phyloP scores from a whole-genome alignment of 148 eudicot species.

The Hydrangea macrophylla region DNA sequence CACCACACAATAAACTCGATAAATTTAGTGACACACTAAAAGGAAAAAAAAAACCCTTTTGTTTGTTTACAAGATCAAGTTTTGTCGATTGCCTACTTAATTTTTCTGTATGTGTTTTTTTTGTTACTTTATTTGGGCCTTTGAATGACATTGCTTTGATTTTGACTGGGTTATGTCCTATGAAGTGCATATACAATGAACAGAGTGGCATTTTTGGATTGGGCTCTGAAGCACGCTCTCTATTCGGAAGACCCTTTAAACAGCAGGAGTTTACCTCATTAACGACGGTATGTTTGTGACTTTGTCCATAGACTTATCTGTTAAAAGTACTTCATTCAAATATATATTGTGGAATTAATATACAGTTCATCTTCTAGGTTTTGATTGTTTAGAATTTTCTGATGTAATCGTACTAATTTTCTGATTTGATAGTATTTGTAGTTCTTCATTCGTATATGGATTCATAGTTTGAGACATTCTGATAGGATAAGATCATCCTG shows the following conservation, averaged over 20 bases:
- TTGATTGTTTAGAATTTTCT: neutral
- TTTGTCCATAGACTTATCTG: neutral
- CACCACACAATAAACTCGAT: neutral
- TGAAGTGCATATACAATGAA: constrained; percentile 79
- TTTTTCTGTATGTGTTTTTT: neutral
- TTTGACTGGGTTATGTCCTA: constrained; percentile 12
- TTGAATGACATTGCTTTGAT: neutral
- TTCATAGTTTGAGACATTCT: no score
- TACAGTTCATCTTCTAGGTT: neutral
- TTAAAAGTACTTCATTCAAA: neutral
- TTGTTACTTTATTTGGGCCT: neutral
- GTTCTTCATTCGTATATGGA: no score
- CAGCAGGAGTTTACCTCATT: constrained; percentile 46
- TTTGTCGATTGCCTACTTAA: neutral
- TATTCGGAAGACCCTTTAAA: constrained; percentile 58
- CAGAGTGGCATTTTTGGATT: constrained; percentile 69
- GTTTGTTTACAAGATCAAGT: neutral
- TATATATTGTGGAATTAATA: neutral
- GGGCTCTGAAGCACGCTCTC: constrained; percentile 60
- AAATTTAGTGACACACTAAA: neutral
- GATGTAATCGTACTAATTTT: neutral
- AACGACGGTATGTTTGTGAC: constrained; percentile 54
- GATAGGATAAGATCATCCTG: no score
- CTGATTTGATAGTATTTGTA: neutral
- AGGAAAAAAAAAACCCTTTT: neutral